A percentile compares a stretch with the other conserved stretches of the same genome.
Conservation (phyloP, 768 basidiomycete species). For the Phlebiopsis flavidoalba region DNA sequence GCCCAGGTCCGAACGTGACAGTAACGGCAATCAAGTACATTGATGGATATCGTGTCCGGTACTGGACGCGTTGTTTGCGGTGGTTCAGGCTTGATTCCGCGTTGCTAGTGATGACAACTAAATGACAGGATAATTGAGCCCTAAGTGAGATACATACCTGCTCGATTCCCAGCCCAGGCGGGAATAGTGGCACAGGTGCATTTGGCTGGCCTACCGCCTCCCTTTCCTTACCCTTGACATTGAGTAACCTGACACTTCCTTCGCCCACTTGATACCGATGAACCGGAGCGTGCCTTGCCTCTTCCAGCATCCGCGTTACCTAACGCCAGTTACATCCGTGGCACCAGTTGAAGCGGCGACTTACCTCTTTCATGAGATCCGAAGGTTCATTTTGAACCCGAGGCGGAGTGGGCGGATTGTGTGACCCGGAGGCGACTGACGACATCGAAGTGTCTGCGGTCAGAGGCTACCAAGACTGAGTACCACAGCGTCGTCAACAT, state of each 20-base stretch:
- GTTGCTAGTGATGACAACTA: background rate
- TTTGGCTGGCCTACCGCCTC: background rate
- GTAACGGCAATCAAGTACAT: slow-evolving; percentile 50
- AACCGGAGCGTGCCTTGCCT: background rate
- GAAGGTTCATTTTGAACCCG: background rate
- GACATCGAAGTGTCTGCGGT: background rate
- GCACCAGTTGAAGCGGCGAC: too few relatives aligned
- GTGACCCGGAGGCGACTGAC: background rate
- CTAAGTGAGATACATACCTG: slow-evolving; percentile 5
- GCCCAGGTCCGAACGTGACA: slow-evolving; percentile 56
- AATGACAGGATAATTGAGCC: too few relatives aligned
- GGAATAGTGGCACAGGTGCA: slow-evolving; percentile 11
- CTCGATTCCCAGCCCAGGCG: slow-evolving; percentile 21
- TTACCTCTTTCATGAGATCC: background rate
- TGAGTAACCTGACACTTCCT: background rate
- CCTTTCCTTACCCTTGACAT: background rate
- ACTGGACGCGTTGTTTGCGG: background rate
- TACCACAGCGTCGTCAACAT: background rate
- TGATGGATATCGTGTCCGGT: slow-evolving; percentile 19
- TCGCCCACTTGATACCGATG: background rate
- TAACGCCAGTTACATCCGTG: background rate
- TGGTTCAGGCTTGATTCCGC: background rate
- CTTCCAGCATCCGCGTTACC: background rate
- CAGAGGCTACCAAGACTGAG: background rate
- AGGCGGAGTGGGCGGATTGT: background rate